phyloP scores from a whole-genome alignment of 352 stramenopile genomes.

The Globisporangium cederbergense region DNA sequence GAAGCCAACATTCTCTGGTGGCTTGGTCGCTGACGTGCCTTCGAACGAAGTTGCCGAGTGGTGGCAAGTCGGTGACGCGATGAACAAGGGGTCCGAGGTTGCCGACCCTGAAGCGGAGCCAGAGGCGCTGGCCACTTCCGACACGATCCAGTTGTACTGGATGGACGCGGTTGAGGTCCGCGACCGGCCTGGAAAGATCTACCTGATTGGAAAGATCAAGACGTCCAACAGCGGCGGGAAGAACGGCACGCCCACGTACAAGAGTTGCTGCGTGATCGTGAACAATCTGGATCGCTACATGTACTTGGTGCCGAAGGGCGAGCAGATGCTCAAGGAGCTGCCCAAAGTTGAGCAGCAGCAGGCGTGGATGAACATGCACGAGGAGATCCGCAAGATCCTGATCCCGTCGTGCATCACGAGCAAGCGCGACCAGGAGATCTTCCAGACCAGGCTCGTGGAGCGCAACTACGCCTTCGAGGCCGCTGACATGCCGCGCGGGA shows the following conservation, averaged over 20 bases:
- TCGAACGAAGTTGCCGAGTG: conserved; percentile 87
- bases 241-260: conserved; percentile 60
- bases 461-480: conserved; percentile 98
- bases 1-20: not conserved
- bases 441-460: conserved; percentile 93
- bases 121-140: conserved; percentile 31
- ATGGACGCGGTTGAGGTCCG: conserved; percentile 96
- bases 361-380: conserved; percentile 78
- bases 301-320: conserved; percentile 86
- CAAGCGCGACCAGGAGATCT: conserved; percentile 76
- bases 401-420: conserved; percentile 78
- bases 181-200: conserved; percentile 91
- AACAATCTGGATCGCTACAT: conserved; percentile 95
- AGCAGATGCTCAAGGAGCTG: conserved; percentile 70
- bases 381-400: conserved; percentile 92
- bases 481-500: conserved; percentile 91
- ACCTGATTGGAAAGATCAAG: conserved; percentile 97
- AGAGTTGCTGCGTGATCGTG: conserved; percentile 96
- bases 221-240: conserved; percentile 23
- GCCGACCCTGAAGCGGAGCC: conserved; percentile 30
- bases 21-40: conserved; percentile 44
- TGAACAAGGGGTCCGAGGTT: conserved; percentile 13
- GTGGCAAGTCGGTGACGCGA: conserved; percentile 56
- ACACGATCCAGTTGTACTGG: conserved; percentile 95
- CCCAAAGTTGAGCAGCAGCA: conserved; percentile 89